Conservation (phyloP, 495 filamentous ascomycete genomes). For the Lichenothelia convexa region DNA sequence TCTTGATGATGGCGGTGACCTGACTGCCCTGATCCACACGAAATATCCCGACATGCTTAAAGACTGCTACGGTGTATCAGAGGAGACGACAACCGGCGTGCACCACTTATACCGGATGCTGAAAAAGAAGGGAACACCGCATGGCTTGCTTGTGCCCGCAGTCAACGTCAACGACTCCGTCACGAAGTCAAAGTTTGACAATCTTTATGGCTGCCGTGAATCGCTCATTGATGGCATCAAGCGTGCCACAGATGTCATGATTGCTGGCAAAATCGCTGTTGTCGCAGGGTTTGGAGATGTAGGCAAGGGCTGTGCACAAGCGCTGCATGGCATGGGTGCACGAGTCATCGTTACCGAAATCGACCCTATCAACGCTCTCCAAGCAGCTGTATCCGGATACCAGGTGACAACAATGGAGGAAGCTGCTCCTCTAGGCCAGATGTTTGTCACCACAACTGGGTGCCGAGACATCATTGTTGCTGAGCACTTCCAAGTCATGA, state of each 20-base stretch:
- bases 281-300: constrained; percentile 98
- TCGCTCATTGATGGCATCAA: constrained; percentile 99
- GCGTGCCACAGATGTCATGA: constrained; percentile 99
- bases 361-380: constrained; percentile 98
- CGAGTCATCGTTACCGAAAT: constrained; percentile 93
- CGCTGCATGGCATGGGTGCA: constrained; percentile 90
- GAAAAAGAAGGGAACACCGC: constrained; percentile 45
- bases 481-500: constrained; percentile 90
- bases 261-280: constrained; percentile 94
- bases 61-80: constrained; percentile 93
- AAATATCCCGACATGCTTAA: constrained; percentile 97
- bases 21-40: constrained; percentile 87
- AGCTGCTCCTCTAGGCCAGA: constrained; percentile 71
- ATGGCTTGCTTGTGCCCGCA: constrained; percentile 65
- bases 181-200: constrained; percentile 99
- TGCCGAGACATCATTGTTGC: constrained; percentile 93
- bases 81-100: constrained; percentile 99
- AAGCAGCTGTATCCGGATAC: constrained; percentile 93
- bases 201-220: constrained; percentile 98
- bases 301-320: constrained; percentile 94
- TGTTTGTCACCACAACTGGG: constrained; percentile 98
- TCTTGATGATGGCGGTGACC: constrained; percentile 95
- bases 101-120: constrained; percentile 98
- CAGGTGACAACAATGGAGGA: constrained; percentile 97
- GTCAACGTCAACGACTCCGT: constrained; percentile 99